Evolutionary conservation across 768 basidiomycete genomes (phyloP), one percentile per base, ranked within the genome.

Genomic region (Mrakia frigida): DNA sequence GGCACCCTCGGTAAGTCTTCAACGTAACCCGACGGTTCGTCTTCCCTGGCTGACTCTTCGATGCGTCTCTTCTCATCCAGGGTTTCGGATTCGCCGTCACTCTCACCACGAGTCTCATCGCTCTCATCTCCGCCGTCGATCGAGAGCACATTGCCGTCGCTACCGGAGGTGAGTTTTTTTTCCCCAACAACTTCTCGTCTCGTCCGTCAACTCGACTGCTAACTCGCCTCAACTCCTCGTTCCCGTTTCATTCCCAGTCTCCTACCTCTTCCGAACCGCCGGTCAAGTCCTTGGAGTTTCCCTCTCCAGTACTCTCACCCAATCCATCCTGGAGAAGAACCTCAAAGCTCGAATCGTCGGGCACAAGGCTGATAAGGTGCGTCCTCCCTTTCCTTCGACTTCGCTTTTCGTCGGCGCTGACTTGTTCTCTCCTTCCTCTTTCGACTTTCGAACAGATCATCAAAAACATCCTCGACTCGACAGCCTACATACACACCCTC

Each of bases 221-320:
- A n/a, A n/a, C n/a, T n/a, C n/a, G n/a, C n/a, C n/a, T n/a, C n/a
- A n/a, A n/a, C n/a, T n/a, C n/a, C n/a, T n/a, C n/a, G n/a, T n/a
- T n/a, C n/a, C n/a, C n/a, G n/a, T n/a, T n/a, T n/a, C n/a, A n/a
- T n/a, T n/a, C n/a, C 35, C 80, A 96, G 94, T 95, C 80, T 92
- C 92, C 43, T 98, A 98, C 84, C 86, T 97, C 67, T 96, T 95
- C 86, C 86, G 95, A 79, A 94, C 93, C 11, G 91, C 92, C 25
- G 95, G 95, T 3, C 96, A 98, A 85, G 97, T 97, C 33, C 87
- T 98, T 74, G 97, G 96, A 50, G 96, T 99, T 73, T 92, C 92
- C 80, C 85, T 95, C 65, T 90, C 90, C 80, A 92, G 93, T 31
- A 90, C 93, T 0, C 82, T 98, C 37, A 84, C 95, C 43, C 96